Evolutionary conservation across 345 rosid genomes (phyloP), one percentile per base, ranked within the genome.

Genomic region (Gynandropsis gynandra): DNA sequence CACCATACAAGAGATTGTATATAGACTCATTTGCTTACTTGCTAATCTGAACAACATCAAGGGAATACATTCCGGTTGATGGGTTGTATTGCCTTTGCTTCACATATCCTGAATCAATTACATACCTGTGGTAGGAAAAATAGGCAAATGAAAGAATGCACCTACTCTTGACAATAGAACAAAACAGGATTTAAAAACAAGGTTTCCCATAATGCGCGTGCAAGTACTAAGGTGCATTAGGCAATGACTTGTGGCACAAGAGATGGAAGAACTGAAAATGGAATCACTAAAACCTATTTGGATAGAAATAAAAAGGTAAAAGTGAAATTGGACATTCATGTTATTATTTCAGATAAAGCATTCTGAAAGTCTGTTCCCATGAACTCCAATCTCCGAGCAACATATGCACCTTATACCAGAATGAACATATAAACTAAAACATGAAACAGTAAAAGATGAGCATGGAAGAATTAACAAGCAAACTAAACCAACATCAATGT

Each of bases 61-160:
- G 98, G 69, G 94, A 92, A 63, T 85, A 87, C 96, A 92, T 81
- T 72, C 98, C 95, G 24, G 86, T 76, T 65, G 93, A 69, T 64
- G 98, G 88, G 76, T 85, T 82, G 76, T 87, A 87, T 35, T 85
- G 93, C 16, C 93, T 83, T 64, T 92, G 97, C 87, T 92, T 92
- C 65, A 92, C 98, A 65, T 72, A 82, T 39, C 97, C 98, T 44
- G 84, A 74, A 72, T 92, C 98, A 59, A 92, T 78, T 33, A 92
- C 98, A 68, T 87, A 92, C 79, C 96, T 92, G 73, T 65, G 58
- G 73, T 34, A 49, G 19, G 52, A 51, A 74, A 56, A 63, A 56
- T 33, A 58, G 18, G 40, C 35, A 47, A 35, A 41, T n/a, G 34
- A 63, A 49, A 74, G 52, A 55, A 59, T 11, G 43, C 32, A 27